These are phyloP conservation scores for Saccharomyces hybrid DNA, from an alignment of 1,139 yeast species.

Conservation along the genomic window DNA sequence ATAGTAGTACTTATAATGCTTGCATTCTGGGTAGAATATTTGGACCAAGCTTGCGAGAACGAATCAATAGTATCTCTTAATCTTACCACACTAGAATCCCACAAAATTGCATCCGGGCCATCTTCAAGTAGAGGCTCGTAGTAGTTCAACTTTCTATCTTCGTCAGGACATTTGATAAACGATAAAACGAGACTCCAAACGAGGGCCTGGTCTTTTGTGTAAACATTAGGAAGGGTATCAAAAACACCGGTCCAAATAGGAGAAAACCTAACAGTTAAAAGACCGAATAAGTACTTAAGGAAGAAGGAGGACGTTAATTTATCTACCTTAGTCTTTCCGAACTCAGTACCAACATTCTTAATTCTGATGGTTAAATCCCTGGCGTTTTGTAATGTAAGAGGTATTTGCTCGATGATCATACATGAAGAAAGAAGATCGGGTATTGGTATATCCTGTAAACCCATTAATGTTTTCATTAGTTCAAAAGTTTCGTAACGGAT, in stretches of 20 bases:
- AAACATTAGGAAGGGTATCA: conserved; percentile 48
- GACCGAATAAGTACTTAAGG: conserved; percentile 60
- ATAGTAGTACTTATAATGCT: conserved; percentile 37
- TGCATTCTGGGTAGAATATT: conserved; percentile 25
- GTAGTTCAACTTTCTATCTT: conserved; percentile 13
- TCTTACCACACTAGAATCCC: conserved; percentile 35
- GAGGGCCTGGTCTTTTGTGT: conserved; percentile 37
- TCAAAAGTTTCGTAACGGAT: conserved; percentile 42
- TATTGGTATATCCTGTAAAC: conserved; percentile 28
- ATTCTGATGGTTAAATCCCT: conserved; percentile 70
- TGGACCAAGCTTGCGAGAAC: conserved; percentile 25
- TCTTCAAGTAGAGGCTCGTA: conserved; percentile 13
- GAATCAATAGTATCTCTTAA: conserved; percentile 30
- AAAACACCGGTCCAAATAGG: conserved; percentile 79
- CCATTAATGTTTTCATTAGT: conserved; percentile 34
- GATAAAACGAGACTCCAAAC: conserved; percentile 52
- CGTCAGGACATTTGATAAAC: conserved; percentile 31
- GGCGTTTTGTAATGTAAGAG: conserved; percentile 61
- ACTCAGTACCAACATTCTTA: conserved; percentile 52
- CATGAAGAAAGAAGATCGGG: conserved; percentile 39
- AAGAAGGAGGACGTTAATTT: conserved; percentile 37
- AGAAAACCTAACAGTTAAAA: conserved; percentile 66
- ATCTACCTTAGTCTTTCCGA: conserved; percentile 36
- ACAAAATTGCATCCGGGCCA: conserved; percentile 13
- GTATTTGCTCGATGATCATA: conserved; percentile 60